Evolutionary conservation across 192 early-diverging fungal species (phyloP).

Genomic region (Neocallimastix lanati): DNA sequence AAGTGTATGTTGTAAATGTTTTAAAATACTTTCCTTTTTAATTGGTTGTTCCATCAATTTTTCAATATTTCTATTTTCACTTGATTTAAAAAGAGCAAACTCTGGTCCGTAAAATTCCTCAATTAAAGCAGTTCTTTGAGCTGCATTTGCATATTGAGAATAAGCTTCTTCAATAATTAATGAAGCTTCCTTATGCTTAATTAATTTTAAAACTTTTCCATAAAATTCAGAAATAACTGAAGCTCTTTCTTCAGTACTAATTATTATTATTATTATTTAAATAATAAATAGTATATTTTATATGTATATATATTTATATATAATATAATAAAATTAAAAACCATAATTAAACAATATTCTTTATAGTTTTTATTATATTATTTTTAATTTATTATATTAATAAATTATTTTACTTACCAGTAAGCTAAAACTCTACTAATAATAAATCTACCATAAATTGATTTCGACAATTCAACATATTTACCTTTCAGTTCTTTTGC

Average conservation of each 20-base stretch:
- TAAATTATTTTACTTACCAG: conserved; percentile 32
- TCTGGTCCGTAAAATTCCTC: conserved; percentile 91
- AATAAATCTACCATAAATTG: conserved; percentile 77
- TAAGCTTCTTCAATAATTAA: conserved; percentile 71
- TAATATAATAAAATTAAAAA: too few relatives aligned
- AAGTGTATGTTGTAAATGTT: conserved; percentile 48
- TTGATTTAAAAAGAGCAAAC: conserved; percentile 68
- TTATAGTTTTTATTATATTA: too few relatives aligned
- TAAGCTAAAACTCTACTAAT: conserved; percentile 70
- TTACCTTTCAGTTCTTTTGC: conserved; percentile 62
- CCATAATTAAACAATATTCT: too few relatives aligned
- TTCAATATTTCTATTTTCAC: neutral
- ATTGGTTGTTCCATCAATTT: neutral
- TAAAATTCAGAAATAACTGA: conserved; percentile 61
- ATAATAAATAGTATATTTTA: too few relatives aligned
- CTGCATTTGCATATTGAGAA: conserved; percentile 53
- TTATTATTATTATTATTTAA: neutral
- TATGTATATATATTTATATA: too few relatives aligned
- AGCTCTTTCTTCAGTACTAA: conserved; percentile 39
- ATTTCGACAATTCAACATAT: conserved; percentile 51
- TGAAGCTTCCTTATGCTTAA: conserved; percentile 79
- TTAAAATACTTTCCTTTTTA: conserved; percentile 55
- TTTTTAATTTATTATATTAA: too few relatives aligned
- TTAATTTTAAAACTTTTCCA: conserved; percentile 60
- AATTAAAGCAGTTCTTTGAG: conserved; percentile 51